Percentiles rank a stretch among this genome's conserved stretches.
Evolutionary conservation across 495 filamentous ascomycete species (phyloP).

Genomic region (Penicillium coffeae): DNA sequence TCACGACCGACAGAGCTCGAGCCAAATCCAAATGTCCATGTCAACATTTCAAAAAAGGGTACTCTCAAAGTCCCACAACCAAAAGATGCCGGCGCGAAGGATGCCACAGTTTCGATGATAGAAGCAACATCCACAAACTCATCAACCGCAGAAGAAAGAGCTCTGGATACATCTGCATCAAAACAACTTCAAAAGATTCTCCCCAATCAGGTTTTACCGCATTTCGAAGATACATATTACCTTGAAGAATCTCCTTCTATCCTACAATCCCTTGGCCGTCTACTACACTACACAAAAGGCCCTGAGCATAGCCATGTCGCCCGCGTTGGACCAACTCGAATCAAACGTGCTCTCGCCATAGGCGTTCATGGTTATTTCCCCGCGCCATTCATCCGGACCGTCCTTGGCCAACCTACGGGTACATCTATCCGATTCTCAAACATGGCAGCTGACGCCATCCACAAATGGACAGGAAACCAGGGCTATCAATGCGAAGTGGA

Average conservation of each 20-base stretch:
- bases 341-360: slow-evolving; percentile 84
- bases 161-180: slow-evolving; percentile 36
- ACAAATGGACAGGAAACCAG: slow-evolving; percentile 69
- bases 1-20: slow-evolving; percentile 11
- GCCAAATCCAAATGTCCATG: slow-evolving; percentile 23
- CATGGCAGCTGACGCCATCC: slow-evolving; percentile 78
- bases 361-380: slow-evolving; percentile 95
- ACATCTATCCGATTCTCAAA: slow-evolving; percentile 93
- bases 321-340: slow-evolving; percentile 62
- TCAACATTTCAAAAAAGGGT: slow-evolving; percentile 45
- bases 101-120: slow-evolving; percentile 29
- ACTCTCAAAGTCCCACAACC: slow-evolving; percentile 41
- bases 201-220: slow-evolving; percentile 66
- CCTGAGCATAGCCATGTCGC: slow-evolving; percentile 65
- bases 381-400: slow-evolving; percentile 72
- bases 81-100: slow-evolving; percentile 34
- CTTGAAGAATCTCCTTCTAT: slow-evolving; percentile 66
- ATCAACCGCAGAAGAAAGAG: slow-evolving; percentile 12
- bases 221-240: slow-evolving; percentile 63
- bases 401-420: slow-evolving; percentile 91
- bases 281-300: slow-evolving; percentile 60
- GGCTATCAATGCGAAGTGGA: slow-evolving; percentile 69
- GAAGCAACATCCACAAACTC: slow-evolving; percentile 34
- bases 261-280: slow-evolving; percentile 62
- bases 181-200: slow-evolving; percentile 43